phyloP scores from a whole-genome alignment of 148 eudicot species.

The Simmondsia chinensis region DNA sequence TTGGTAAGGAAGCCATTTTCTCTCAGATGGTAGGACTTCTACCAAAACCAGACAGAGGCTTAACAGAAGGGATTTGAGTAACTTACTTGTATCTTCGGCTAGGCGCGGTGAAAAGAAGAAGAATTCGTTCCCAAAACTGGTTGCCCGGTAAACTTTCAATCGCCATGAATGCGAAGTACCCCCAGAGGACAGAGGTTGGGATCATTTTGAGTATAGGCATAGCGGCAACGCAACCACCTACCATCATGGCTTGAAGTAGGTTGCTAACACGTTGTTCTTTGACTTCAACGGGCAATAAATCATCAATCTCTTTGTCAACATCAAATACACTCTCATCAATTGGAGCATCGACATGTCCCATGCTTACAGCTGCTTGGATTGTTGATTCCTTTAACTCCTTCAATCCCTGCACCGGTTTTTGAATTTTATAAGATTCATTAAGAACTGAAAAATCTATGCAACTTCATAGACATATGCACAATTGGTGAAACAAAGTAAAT shows the following conservation, averaged over 20 bases:
- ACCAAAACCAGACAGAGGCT: background rate
- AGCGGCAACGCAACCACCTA: slow-evolving; percentile 89
- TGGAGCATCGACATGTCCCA: slow-evolving; percentile 70
- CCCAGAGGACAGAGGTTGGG: slow-evolving; percentile 89
- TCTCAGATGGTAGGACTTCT: too few species aligned
- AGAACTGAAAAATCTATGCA: slow-evolving; percentile 3
- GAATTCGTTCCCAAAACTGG: slow-evolving; percentile 89
- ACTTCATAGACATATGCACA: too few species aligned
- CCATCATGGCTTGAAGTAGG: slow-evolving; percentile 69
- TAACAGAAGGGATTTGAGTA: background rate
- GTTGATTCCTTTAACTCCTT: slow-evolving; percentile 85
- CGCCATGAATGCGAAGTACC: slow-evolving; percentile 93
- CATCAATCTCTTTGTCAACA: slow-evolving; percentile 82
- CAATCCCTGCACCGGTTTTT: slow-evolving; percentile 38
- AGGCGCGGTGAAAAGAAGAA: slow-evolving; percentile 81
- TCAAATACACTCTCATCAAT: slow-evolving; percentile 77
- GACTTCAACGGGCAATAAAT: slow-evolving; percentile 77
- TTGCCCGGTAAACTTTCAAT: slow-evolving; percentile 91
- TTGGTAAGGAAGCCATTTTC: too few species aligned
- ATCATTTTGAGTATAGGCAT: slow-evolving; percentile 82
- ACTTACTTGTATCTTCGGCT: slow-evolving; percentile 76
- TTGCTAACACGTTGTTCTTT: slow-evolving; percentile 92
- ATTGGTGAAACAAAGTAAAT: too few species aligned
- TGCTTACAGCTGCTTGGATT: slow-evolving; percentile 58
- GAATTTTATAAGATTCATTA: background rate